Percentiles rank a stretch among this genome's conserved stretches.
Conservation (phyloP, 768 basidiomycete genomes). For the Phanerochaete carnosa region DNA sequence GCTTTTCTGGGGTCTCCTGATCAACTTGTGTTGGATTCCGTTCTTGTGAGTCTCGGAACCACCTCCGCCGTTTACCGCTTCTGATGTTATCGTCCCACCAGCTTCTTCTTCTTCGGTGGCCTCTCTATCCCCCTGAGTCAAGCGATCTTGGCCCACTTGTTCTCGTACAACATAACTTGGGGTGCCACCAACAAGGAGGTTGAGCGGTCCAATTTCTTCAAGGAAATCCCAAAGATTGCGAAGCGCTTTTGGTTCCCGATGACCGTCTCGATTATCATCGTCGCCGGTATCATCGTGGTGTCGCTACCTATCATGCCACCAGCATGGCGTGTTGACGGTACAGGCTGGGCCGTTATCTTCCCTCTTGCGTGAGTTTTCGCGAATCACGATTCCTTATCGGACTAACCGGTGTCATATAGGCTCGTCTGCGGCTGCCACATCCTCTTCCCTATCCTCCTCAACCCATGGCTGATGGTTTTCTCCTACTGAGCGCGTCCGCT, state of each 20-base stretch:
- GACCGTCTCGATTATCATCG: conserved; percentile 46
- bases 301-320: conserved; percentile 49
- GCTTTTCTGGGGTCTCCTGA: conserved; percentile 25
- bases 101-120: conserved; percentile 80
- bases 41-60: conserved; percentile 32
- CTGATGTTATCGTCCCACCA: conserved; percentile 20
- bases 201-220: conserved; percentile 86
- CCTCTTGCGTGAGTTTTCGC: conserved; percentile 58
- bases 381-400: neutral
- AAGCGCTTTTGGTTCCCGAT: conserved; percentile 76
- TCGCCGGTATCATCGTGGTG: conserved; percentile 59
- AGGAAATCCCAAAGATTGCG: conserved; percentile 82
- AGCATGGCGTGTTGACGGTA: conserved; percentile 60
- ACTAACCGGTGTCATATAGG: conserved; percentile 26
- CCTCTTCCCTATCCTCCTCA: conserved; percentile 82
- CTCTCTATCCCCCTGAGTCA: conserved; percentile 66
- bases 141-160: conserved; percentile 65
- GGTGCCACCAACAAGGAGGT: conserved; percentile 75
- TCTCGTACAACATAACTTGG: conserved; percentile 79
- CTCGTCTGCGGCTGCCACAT: conserved; percentile 65
- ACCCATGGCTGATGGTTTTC: conserved; percentile 89
- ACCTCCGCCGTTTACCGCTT: neutral
- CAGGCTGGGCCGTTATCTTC: conserved; percentile 70
- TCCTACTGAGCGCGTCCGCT: conserved; percentile 37
- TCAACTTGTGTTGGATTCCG: conserved; percentile 36